Evolutionary conservation across 108 stramenopile species (phyloP).

Genomic region (Nitzschia inconspicua): DNA sequence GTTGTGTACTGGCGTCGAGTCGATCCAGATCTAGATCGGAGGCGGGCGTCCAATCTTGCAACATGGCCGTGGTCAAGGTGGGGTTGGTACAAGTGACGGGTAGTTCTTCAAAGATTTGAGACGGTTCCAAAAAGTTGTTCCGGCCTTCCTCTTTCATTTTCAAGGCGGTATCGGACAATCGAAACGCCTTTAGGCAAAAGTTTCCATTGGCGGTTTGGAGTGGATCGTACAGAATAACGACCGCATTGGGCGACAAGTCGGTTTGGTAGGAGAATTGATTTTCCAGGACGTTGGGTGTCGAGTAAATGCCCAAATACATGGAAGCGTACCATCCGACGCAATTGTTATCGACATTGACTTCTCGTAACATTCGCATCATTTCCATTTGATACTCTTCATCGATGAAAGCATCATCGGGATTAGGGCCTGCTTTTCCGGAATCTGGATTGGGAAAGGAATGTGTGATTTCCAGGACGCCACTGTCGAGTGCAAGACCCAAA

Average conservation of each 20-base stretch:
- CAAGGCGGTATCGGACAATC: constrained; percentile 87
- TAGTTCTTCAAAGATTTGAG: constrained; percentile 90
- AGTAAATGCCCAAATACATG: constrained; percentile 94
- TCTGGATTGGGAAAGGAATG: constrained; percentile 90
- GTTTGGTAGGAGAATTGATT: constrained; percentile 94
- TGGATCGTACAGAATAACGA: constrained; percentile 97
- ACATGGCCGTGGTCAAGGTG: constrained; percentile 79
- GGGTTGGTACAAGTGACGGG: constrained; percentile 90
- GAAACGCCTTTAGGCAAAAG: constrained; percentile 89
- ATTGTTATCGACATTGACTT: constrained; percentile 98
- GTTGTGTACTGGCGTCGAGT: constrained; percentile 89
- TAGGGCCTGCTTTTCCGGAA: constrained; percentile 38
- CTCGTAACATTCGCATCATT: constrained; percentile 98
- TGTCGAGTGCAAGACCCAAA: constrained; percentile 82
- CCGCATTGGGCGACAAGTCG: constrained; percentile 90
- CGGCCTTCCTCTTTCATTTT: constrained; percentile 54
- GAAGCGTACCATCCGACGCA: constrained; percentile 99
- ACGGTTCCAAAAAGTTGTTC: constrained; percentile 73
- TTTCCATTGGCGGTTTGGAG: constrained; percentile 89
- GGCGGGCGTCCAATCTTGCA: constrained; percentile 64
- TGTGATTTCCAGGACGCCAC: constrained; percentile 87
- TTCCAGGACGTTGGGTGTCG: constrained; percentile 80
- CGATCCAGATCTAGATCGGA: constrained; percentile 74
- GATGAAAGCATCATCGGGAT: constrained; percentile 50
- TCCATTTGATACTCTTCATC: constrained; percentile 88